These are phyloP conservation scores for Fusarium pseudocircinatum DNA, from an alignment of 2,329 filamentous ascomycete genomes.

Conservation along the genomic window DNA sequence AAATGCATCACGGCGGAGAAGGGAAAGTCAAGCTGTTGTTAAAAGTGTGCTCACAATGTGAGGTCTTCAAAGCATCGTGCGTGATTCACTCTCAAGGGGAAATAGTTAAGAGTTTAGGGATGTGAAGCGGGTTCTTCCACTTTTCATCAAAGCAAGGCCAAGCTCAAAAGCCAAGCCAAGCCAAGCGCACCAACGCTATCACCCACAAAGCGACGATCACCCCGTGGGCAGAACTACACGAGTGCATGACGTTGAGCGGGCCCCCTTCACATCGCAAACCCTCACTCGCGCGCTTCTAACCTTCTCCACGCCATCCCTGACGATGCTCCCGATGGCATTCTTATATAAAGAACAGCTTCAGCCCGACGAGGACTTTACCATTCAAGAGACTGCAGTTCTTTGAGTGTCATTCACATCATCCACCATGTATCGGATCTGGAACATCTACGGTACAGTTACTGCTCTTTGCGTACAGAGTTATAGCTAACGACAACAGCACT, in stretches of 20 bases:
- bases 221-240: conserved; percentile 16
- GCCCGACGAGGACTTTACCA: neutral
- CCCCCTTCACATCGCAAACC: conserved; percentile 28
- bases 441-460: conserved; percentile 47
- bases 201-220: conserved; percentile 30
- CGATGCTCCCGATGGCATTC: neutral
- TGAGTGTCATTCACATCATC: neutral
- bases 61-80: too few relatives aligned
- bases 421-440: conserved; percentile 50
- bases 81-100: too few relatives aligned
- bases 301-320: conserved; percentile 33
- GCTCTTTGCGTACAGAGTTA: accelerated
- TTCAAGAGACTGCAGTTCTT: neutral
- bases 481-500: conserved; percentile 42
- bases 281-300: conserved; percentile 44
- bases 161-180: neutral
- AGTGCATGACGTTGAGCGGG: conserved; percentile 36
- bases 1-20: accelerated
- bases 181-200: neutral
- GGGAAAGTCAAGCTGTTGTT: neutral
- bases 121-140: neutral
- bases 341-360: conserved; percentile 30
- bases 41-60: neutral
- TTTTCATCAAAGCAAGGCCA: neutral
- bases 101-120: too few relatives aligned